Percentiles rank a stretch among this genome's conserved stretches.
These are phyloP conservation scores for Mucor mucedo DNA, from an alignment of 371 early-diverging fungal species.

Conservation along the genomic window DNA sequence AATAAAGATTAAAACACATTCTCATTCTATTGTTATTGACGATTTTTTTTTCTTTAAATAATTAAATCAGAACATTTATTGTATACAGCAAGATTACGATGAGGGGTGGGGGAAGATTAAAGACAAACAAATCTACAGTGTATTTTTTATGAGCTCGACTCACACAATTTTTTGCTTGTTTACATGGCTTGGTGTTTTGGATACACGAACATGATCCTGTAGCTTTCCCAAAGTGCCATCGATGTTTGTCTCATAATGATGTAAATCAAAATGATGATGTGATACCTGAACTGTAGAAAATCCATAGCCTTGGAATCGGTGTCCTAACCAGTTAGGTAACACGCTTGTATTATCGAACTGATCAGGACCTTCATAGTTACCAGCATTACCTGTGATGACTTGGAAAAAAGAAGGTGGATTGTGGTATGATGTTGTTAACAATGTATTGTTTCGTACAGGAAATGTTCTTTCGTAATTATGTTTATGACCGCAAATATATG, in stretches of 20 bases:
- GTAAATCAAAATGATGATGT: slow-evolving; percentile 21
- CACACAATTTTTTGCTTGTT: slow-evolving; percentile 18
- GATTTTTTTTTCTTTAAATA: too few species aligned
- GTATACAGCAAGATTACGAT: too few species aligned
- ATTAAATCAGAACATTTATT: too few species aligned
- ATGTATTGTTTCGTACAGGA: slow-evolving; percentile 23
- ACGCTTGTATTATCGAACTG: slow-evolving; percentile 11
- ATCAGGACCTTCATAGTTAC: slow-evolving; percentile 35
- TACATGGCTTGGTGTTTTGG: slow-evolving; percentile 17
- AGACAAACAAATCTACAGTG: neutral
- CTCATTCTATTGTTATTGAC: too few species aligned
- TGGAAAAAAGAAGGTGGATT: slow-evolving; percentile 39
- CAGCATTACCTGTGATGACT: slow-evolving; percentile 35
- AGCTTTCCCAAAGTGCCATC: slow-evolving; percentile 21
- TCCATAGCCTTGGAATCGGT: slow-evolving; percentile 36
- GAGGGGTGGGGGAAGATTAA: too few species aligned
- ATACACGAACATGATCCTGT: slow-evolving; percentile 26
- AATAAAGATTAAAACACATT: too few species aligned
- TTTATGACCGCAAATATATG: slow-evolving; percentile 31
- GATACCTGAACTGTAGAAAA: slow-evolving; percentile 27
- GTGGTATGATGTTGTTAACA: slow-evolving; percentile 14
- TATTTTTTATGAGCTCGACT: neutral
- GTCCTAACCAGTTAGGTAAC: slow-evolving; percentile 28
- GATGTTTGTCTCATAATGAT: slow-evolving; percentile 26
- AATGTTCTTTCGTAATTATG: slow-evolving; percentile 41